Conservation (phyloP, 352 stramenopile genomes). For the Peronospora belbahrii region DNA sequence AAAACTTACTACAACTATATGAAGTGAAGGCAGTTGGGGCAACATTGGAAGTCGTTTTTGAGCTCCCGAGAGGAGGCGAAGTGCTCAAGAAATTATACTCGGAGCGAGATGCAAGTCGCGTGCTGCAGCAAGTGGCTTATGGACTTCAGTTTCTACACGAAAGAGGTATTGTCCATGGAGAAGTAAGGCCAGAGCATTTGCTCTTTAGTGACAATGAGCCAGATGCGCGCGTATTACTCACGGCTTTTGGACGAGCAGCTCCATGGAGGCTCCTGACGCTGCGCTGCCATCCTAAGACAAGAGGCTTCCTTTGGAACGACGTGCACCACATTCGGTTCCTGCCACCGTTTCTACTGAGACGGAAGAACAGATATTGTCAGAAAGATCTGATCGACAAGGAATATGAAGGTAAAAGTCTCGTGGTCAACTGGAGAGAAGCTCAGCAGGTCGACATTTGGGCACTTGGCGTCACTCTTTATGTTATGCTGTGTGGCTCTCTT, state of each 20-base stretch:
- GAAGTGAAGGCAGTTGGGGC: constrained; percentile 38
- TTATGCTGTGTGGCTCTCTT: constrained; percentile 54
- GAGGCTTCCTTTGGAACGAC: constrained; percentile 49
- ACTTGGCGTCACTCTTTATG: constrained; percentile 64
- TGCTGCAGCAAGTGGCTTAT: constrained; percentile 32
- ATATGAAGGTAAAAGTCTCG: constrained; percentile 12
- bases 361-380: constrained; percentile 6
- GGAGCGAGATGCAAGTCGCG: constrained; percentile 50
- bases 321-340: constrained; percentile 53
- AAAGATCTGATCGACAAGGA: neutral
- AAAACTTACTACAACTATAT: constrained; percentile 61
- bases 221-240: constrained; percentile 52
- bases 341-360: constrained; percentile 45
- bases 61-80: constrained; percentile 56
- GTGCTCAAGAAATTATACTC: constrained; percentile 44
- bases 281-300: constrained; percentile 11
- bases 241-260: constrained; percentile 52
- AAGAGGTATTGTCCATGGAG: constrained; percentile 45
- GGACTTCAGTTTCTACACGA: constrained; percentile 57
- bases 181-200: constrained; percentile 67
- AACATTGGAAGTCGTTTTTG: constrained; percentile 68
- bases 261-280: constrained; percentile 34
- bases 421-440: constrained; percentile 46
- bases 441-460: constrained; percentile 68
- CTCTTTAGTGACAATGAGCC: constrained; percentile 62